phyloP scores from a whole-genome alignment of 2,329 filamentous ascomycete genomes.

The Alternaria incomplexa region DNA sequence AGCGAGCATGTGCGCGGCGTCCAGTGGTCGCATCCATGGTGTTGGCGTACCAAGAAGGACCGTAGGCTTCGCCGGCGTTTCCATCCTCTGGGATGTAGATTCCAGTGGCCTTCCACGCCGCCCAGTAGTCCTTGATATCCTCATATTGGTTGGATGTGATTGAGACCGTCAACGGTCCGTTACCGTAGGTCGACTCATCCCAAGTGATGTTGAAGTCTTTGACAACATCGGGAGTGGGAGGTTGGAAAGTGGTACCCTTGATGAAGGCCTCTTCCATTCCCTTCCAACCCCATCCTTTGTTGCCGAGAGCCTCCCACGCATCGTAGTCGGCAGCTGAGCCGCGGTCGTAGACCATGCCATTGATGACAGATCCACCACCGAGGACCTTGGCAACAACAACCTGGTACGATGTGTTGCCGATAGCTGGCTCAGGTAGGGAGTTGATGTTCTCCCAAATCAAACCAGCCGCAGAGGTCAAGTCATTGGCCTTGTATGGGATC shows the following conservation, averaged over 20 bases:
- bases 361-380: slow-evolving; percentile 39
- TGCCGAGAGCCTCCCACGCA: slow-evolving; percentile 65
- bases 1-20: slow-evolving; percentile 33
- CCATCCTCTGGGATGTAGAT: slow-evolving; percentile 24
- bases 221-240: slow-evolving; percentile 25
- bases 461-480: slow-evolving; percentile 26
- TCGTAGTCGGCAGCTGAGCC: slow-evolving; percentile 51
- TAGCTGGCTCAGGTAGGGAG: slow-evolving; percentile 28
- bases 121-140: slow-evolving; percentile 33
- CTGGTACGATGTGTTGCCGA: slow-evolving; percentile 27
- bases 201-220: slow-evolving; percentile 36
- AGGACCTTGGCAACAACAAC: slow-evolving; percentile 36
- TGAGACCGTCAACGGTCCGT: slow-evolving; percentile 33
- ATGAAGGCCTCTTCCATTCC: slow-evolving; percentile 44
- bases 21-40: slow-evolving; percentile 36
- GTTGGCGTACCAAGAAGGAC: slow-evolving; percentile 33
- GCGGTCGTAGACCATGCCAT: slow-evolving; percentile 48
- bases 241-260: slow-evolving; percentile 36
- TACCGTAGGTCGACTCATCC: slow-evolving; percentile 29
- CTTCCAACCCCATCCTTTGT: slow-evolving; percentile 65
- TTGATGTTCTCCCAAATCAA: slow-evolving; percentile 29
- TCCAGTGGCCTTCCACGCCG: slow-evolving; percentile 31
- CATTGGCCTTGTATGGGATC: slow-evolving; percentile 36
- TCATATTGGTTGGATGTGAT: slow-evolving; percentile 36
- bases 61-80: slow-evolving; percentile 31